A percentile compares a stretch with the other conserved stretches of the same genome.
Evolutionary conservation across 495 filamentous ascomycete genomes (phyloP).

Genomic region (Pyronema omphalodes): DNA sequence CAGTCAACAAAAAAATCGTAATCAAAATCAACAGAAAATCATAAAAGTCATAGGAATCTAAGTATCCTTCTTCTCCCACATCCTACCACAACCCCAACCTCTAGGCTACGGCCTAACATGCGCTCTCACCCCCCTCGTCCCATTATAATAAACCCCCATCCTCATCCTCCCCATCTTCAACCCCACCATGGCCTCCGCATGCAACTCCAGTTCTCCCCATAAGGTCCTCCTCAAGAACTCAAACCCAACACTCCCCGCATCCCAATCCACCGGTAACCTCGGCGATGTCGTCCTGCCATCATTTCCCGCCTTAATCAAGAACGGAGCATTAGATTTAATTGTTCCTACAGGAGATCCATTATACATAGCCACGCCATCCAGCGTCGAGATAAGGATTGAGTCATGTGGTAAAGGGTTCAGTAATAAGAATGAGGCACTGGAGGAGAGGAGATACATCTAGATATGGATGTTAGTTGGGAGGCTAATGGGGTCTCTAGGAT

Average conservation of each 20-base stretch:
- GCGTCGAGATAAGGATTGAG: constrained; percentile 50
- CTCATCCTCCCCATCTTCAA: constrained; percentile 52
- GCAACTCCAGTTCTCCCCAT: constrained; percentile 60
- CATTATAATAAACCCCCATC: constrained; percentile 38
- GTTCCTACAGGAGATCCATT: constrained; percentile 59
- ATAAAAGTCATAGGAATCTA: too few species aligned
- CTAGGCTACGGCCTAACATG: constrained; percentile 8
- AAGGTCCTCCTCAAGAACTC: constrained; percentile 63
- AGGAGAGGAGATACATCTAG: constrained; percentile 65
- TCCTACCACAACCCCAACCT: too few species aligned
- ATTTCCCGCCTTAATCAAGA: constrained; percentile 57
- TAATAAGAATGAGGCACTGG: constrained; percentile 69
- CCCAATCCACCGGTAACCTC: constrained; percentile 62
- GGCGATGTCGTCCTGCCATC: constrained; percentile 39
- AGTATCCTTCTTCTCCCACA: background rate
- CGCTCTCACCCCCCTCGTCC: constrained; percentile 12
- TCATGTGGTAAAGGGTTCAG: constrained; percentile 56
- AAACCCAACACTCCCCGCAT: constrained; percentile 59
- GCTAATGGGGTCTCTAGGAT: too few species aligned
- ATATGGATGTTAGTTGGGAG: background rate
- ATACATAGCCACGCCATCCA: constrained; percentile 75
- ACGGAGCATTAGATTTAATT: constrained; percentile 54
- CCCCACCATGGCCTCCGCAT: constrained; percentile 54
- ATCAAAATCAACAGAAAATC: too few species aligned
- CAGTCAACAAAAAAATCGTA: background rate